These are phyloP conservation scores for Annulohypoxylon moriforme DNA, from an alignment of 495 filamentous ascomycete genomes.

Conservation along the genomic window DNA sequence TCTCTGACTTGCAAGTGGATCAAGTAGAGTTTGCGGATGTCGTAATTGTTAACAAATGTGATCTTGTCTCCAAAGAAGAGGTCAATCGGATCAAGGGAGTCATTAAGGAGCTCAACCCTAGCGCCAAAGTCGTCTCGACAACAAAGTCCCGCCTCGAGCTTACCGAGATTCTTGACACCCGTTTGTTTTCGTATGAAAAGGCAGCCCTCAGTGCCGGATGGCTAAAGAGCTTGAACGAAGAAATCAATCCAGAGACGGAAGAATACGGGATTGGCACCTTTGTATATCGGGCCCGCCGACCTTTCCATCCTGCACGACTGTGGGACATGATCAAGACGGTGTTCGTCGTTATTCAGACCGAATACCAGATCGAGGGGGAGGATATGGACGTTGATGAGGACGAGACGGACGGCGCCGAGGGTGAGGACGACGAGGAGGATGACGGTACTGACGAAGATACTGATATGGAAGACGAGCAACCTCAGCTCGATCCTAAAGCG, in stretches of 20 bases:
- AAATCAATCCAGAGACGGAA: slow-evolving; percentile 64
- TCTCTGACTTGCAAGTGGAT: slow-evolving; percentile 70
- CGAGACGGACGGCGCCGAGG: slow-evolving; percentile 35
- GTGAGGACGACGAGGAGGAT: slow-evolving; percentile 21
- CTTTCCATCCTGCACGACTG: slow-evolving; percentile 63
- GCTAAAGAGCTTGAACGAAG: slow-evolving; percentile 47
- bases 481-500: slow-evolving; percentile 42
- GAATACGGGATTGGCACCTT: slow-evolving; percentile 70
- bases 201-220: slow-evolving; percentile 43
- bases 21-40: slow-evolving; percentile 73
- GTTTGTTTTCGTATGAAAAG: slow-evolving; percentile 52
- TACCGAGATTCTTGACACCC: slow-evolving; percentile 62
- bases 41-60: slow-evolving; percentile 66
- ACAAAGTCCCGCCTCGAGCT: slow-evolving; percentile 61
- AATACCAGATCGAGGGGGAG: slow-evolving; percentile 53
- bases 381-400: slow-evolving; percentile 55
- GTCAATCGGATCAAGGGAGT: slow-evolving; percentile 56
- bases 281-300: slow-evolving; percentile 63
- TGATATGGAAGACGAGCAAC: slow-evolving; percentile 37
- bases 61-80: slow-evolving; percentile 51
- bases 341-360: slow-evolving; percentile 62
- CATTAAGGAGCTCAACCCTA: slow-evolving; percentile 61
- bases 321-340: slow-evolving; percentile 64
- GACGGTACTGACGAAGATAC: slow-evolving; percentile 13
- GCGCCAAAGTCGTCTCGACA: slow-evolving; percentile 61